Conservation (phyloP, 1,139 yeast species). For the Scheffersomyces insectosa region DNA sequence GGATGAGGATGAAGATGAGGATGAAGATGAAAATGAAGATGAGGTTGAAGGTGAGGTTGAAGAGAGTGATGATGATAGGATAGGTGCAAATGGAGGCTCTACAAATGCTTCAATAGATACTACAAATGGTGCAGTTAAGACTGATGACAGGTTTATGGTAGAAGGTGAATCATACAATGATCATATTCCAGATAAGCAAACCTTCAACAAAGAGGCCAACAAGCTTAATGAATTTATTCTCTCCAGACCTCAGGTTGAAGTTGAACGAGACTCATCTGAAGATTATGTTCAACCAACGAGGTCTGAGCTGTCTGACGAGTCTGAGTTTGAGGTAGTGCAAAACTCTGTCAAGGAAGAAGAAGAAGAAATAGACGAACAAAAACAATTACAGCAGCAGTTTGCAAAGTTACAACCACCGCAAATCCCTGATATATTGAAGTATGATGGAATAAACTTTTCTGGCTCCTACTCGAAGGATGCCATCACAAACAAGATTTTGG, state of each 20-base stretch:
- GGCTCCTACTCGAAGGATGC: conserved; percentile 2
- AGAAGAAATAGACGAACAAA: conserved; percentile 4
- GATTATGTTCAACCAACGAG: neutral
- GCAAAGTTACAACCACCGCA: conserved; percentile 6
- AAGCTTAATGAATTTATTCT: neutral
- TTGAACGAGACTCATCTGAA: neutral
- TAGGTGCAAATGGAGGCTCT: too few species aligned
- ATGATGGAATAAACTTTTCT: conserved; percentile 8
- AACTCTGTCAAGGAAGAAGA: neutral
- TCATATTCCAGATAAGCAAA: neutral
- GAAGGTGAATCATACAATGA: neutral
- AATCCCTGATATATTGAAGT: conserved; percentile 6
- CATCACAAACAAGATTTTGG: conserved; percentile 4
- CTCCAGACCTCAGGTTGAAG: neutral
- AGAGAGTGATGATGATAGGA: too few species aligned
- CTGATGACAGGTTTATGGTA: too few species aligned
- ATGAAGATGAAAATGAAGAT: too few species aligned
- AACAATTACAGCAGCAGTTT: conserved; percentile 3
- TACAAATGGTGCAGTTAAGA: too few species aligned
- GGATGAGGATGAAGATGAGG: neutral
- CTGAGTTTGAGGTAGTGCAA: too few species aligned
- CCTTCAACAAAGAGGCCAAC: neutral
- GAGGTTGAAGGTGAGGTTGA: too few species aligned
- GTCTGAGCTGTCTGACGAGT: too few species aligned
- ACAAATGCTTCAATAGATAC: too few species aligned